A percentile compares a stretch with the other conserved stretches of the same genome.
These are phyloP conservation scores for Solanum hybrid DNA, from an alignment of 305 asterid genomes.

Conservation along the genomic window DNA sequence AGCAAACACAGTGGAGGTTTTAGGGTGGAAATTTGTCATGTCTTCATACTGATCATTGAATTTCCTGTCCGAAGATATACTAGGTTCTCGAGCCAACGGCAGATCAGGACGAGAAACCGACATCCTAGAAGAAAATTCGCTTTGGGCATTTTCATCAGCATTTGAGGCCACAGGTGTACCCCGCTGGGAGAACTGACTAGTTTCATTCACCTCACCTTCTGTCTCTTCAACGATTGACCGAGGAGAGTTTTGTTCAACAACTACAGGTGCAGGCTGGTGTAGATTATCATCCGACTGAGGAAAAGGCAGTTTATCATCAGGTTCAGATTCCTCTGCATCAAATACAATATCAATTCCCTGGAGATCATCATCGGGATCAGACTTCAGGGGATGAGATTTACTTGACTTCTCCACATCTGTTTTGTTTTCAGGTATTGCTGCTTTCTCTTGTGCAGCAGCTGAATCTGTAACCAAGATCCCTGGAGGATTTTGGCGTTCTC, in stretches of 20 bases:
- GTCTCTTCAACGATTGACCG: slow-evolving; percentile 79
- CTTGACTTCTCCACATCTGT: slow-evolving; percentile 41
- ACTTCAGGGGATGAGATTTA: slow-evolving; percentile 47
- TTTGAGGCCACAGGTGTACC: slow-evolving; percentile 51
- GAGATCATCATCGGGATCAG: slow-evolving; percentile 81
- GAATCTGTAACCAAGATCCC: slow-evolving; percentile 35
- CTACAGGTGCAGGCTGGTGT: slow-evolving; percentile 38
- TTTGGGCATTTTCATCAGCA: slow-evolving; percentile 50
- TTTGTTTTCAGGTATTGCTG: slow-evolving; percentile 36
- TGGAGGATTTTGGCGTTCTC: slow-evolving; percentile 62
- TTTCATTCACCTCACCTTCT: slow-evolving; percentile 52
- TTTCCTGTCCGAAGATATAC: slow-evolving; percentile 73
- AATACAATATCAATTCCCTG: slow-evolving; percentile 83
- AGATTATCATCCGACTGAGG: slow-evolving; percentile 74
- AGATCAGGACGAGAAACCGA: slow-evolving; percentile 56
- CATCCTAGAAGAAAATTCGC: slow-evolving; percentile 74
- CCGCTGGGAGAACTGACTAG: slow-evolving; percentile 43
- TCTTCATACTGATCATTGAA: slow-evolving; percentile 45
- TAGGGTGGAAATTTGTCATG: slow-evolving; percentile 29
- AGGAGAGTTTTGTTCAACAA: slow-evolving; percentile 52
- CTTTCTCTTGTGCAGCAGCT: slow-evolving; percentile 34
- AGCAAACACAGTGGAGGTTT: slow-evolving; percentile 27
- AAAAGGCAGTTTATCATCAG: slow-evolving; percentile 78
- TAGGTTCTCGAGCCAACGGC: slow-evolving; percentile 66
- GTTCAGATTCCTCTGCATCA: slow-evolving; percentile 84